phyloP scores from a whole-genome alignment of 768 basidiomycete genomes.

The Termitomyces sp. region DNA sequence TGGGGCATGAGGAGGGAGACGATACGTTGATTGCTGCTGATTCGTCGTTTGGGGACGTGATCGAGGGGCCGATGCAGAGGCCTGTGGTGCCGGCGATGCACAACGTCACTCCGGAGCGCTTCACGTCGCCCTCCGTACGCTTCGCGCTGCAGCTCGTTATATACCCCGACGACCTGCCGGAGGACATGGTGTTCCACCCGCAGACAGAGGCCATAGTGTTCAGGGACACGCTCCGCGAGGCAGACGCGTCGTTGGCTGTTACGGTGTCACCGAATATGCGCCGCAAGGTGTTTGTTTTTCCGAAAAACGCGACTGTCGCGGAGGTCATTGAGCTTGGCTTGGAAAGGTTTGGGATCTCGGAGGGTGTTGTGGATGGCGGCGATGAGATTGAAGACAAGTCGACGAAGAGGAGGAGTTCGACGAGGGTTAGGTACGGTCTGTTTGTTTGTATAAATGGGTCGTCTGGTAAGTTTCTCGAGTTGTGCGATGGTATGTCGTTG shows the following conservation, averaged over 20 bases:
- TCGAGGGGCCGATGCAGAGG: slow-evolving; percentile 5
- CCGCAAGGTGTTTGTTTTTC: slow-evolving; percentile 85
- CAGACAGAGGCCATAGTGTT: slow-evolving; percentile 92
- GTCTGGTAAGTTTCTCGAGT: slow-evolving; percentile 8
- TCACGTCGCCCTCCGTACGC: slow-evolving; percentile 76
- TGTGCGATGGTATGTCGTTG: too few species aligned
- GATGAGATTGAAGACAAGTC: slow-evolving; percentile 96
- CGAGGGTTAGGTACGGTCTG: slow-evolving; percentile 81
- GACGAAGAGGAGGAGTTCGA: slow-evolving; percentile 70
- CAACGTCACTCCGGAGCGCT: slow-evolving; percentile 63
- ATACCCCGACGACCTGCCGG: slow-evolving; percentile 87
- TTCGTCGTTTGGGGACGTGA: slow-evolving; percentile 25
- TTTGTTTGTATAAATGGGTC: slow-evolving; percentile 45
- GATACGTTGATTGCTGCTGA: slow-evolving; percentile 38
- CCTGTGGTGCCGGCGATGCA: slow-evolving; percentile 36
- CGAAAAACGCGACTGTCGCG: slow-evolving; percentile 92
- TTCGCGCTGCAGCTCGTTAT: slow-evolving; percentile 88
- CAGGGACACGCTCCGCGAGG: slow-evolving; percentile 62
- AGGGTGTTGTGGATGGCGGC: slow-evolving; percentile 98
- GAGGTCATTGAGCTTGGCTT: slow-evolving; percentile 92
- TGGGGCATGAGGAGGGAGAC: slow-evolving; percentile 33
- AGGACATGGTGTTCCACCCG: slow-evolving; percentile 93
- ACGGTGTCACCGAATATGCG: slow-evolving; percentile 57
- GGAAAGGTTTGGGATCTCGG: slow-evolving; percentile 90
- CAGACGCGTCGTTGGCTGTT: slow-evolving; percentile 41